These are phyloP conservation scores for Perkinsus marinus DNA, from an alignment of 169 alveolate genomes.

Conservation along the genomic window DNA sequence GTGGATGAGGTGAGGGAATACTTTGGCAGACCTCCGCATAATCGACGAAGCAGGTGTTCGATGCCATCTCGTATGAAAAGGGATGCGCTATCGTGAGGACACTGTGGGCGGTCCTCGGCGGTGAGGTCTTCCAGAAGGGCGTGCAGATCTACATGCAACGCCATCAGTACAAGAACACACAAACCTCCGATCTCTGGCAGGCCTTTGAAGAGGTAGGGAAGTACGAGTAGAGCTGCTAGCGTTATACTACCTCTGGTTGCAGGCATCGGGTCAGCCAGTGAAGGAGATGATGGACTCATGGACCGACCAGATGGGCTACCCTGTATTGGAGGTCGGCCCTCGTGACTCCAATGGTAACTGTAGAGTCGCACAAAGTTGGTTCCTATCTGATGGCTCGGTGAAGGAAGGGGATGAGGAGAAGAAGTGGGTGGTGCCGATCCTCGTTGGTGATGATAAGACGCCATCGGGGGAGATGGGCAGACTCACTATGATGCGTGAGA, in stretches of 20 bases:
- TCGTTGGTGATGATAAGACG: neutral
- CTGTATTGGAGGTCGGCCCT: neutral
- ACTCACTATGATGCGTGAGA: neutral
- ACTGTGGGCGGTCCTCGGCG: slow-evolving; percentile 42
- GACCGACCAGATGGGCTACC: slow-evolving; percentile 25
- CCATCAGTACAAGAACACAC: slow-evolving; percentile 14
- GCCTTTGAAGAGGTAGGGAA: slow-evolving; percentile 9
- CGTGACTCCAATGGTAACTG: neutral
- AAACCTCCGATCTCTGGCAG: slow-evolving; percentile 14
- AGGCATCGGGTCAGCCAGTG: slow-evolving; percentile 14
- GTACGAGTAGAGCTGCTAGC: neutral
- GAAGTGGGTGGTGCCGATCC: neutral
- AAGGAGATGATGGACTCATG: slow-evolving; percentile 21
- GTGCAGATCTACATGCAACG: slow-evolving; percentile 10
- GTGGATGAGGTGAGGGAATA: slow-evolving; percentile 2
- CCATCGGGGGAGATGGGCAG: neutral
- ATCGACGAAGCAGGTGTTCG: slow-evolving; percentile 31
- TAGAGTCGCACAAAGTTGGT: neutral
- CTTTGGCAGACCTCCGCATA: neutral
- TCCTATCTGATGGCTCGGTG: neutral
- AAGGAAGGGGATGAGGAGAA: neutral
- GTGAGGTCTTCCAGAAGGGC: slow-evolving; percentile 16
- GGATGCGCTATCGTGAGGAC: slow-evolving; percentile 58
- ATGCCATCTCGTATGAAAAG: slow-evolving; percentile 59
- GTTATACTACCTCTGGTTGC: neutral